Percentiles rank a stretch among this genome's conserved stretches.
Evolutionary conservation across 2,329 filamentous ascomycete genomes (phyloP).

Genomic region (Colletotrichum echinochloae): DNA sequence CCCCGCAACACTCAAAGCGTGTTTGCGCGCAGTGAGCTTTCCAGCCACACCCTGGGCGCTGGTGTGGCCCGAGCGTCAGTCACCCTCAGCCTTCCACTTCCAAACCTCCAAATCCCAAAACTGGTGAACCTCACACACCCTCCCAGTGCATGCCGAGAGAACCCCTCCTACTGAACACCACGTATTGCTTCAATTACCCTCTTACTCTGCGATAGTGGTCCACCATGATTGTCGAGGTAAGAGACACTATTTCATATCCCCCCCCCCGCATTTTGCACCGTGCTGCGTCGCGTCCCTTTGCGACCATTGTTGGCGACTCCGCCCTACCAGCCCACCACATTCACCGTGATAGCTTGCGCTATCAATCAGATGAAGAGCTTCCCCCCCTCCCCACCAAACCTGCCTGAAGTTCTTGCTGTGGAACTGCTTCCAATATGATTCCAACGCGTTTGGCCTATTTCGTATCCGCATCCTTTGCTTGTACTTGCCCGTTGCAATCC

Average conservation of each 20-base stretch:
- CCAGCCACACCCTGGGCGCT: slow-evolving; percentile 37
- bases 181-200: slow-evolving; percentile 15
- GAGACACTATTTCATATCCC: slow-evolving; percentile 7
- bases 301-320: slow-evolving; percentile 5
- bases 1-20: slow-evolving; percentile 37
- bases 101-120: slow-evolving; percentile 40
- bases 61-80: slow-evolving; percentile 36
- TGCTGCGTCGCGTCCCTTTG: slow-evolving; percentile 3
- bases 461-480: not conserved
- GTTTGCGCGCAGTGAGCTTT: slow-evolving; percentile 28
- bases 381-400: not conserved
- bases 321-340: slow-evolving; percentile 7
- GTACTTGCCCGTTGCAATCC: not conserved
- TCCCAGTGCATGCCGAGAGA: not conserved
- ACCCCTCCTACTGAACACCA: slow-evolving; percentile 20
- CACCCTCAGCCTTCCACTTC: slow-evolving; percentile 38
- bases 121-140: slow-evolving; percentile 36
- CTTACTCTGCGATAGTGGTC: not conserved
- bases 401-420: too few species aligned
- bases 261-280: not conserved
- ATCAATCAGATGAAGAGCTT: not conserved
- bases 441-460: not conserved
- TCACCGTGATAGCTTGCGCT: slow-evolving; percentile 23
- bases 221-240: slow-evolving; percentile 51
- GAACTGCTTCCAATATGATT: not conserved